phyloP scores from a whole-genome alignment of 768 basidiomycete genomes.

The Termitomyces sp. region DNA sequence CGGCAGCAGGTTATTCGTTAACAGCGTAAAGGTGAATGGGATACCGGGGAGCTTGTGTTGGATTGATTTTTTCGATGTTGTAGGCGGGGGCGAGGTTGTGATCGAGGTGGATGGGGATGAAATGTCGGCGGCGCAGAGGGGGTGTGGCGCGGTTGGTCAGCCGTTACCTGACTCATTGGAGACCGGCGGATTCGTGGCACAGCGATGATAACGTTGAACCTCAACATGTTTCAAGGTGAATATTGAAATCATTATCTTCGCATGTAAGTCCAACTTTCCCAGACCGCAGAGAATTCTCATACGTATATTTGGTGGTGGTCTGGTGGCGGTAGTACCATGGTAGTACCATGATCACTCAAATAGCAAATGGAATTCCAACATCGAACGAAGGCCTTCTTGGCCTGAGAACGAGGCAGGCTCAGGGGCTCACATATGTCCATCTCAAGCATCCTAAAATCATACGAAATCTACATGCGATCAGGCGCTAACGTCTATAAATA shows the following conservation, averaged over 20 bases:
- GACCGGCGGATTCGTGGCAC: conserved; percentile 32
- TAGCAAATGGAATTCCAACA: background rate
- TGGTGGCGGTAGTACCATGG: background rate
- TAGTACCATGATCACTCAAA: background rate
- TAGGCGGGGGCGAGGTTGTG: conserved; percentile 40
- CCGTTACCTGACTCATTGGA: conserved; percentile 38
- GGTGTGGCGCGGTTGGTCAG: conserved; percentile 31
- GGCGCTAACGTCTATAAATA: background rate
- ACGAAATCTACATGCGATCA: too few species aligned
- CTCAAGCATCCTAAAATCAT: too few species aligned
- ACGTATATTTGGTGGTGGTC: background rate
- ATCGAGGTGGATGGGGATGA: conserved; percentile 42
- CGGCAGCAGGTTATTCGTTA: conserved; percentile 40
- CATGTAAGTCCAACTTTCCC: background rate
- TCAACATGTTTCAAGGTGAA: background rate
- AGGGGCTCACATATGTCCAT: too few species aligned
- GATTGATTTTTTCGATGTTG: conserved; percentile 40
- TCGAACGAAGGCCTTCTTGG: background rate
- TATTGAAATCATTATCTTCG: background rate
- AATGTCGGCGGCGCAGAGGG: conserved; percentile 26
- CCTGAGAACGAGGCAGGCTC: too few species aligned
- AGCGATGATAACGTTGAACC: background rate
- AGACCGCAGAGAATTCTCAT: background rate
- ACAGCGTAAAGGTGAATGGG: conserved; percentile 42
- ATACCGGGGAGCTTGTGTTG: conserved; percentile 34